These are phyloP conservation scores for Microcos paniculata DNA, from an alignment of 345 rosid species.

Conservation along the genomic window DNA sequence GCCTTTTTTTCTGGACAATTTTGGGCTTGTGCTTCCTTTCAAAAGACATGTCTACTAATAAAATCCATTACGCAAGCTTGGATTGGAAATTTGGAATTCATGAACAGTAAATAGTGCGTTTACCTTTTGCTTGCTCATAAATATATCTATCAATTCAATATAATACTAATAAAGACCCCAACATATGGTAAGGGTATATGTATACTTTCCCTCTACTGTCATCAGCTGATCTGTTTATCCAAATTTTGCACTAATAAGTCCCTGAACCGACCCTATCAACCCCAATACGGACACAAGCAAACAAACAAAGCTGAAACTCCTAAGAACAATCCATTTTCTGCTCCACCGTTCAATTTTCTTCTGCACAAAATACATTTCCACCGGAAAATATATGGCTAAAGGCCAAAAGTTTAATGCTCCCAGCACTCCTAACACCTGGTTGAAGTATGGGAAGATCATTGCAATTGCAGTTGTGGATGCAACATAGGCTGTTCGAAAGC, in stretches of 20 bases:
- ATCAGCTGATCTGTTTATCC: too few species aligned
- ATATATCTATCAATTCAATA: too few species aligned
- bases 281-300: constrained; percentile 37
- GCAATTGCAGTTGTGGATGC: constrained; percentile 41
- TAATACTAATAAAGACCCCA: too few species aligned
- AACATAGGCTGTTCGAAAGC: constrained; percentile 48
- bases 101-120: too few species aligned
- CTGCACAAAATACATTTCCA: constrained; percentile 64
- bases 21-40: too few species aligned
- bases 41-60: too few species aligned
- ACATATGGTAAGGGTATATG: too few species aligned
- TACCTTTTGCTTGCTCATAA: too few species aligned
- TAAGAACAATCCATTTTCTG: constrained; percentile 45
- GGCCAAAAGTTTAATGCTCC: constrained; percentile 83
- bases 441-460: constrained; percentile 62
- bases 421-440: constrained; percentile 48
- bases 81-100: too few species aligned
- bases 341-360: constrained; percentile 52
- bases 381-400: constrained; percentile 55
- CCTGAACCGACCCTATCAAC: constrained; percentile 46
- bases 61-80: too few species aligned
- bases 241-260: constrained; percentile 41
- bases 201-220: too few species aligned
- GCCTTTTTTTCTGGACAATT: too few species aligned
- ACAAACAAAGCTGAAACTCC: constrained; percentile 51